phyloP scores from a whole-genome alignment of 2,329 filamentous ascomycete genomes.

The Fusarium nurragi region DNA sequence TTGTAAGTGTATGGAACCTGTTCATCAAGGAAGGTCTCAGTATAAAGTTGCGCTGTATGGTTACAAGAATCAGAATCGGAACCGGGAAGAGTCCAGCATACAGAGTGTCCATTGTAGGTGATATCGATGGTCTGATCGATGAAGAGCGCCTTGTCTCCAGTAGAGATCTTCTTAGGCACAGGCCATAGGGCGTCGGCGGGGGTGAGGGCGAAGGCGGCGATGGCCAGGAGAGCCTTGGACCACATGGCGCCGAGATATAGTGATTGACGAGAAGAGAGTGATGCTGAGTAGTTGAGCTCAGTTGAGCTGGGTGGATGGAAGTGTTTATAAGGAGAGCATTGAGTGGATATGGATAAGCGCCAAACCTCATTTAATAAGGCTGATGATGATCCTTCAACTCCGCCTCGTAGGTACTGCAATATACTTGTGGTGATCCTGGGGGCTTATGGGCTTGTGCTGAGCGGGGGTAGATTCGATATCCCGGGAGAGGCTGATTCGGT shows the following conservation, averaged over 20 bases:
- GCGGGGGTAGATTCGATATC: background rate
- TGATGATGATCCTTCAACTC: constrained; percentile 28
- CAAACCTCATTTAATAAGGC: constrained; percentile 39
- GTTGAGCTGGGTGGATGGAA: background rate
- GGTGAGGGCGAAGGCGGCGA: constrained; percentile 53
- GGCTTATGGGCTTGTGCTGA: background rate
- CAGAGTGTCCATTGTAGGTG: constrained; percentile 67
- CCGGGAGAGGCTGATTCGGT: constrained; percentile 13
- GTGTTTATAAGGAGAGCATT: constrained; percentile 5
- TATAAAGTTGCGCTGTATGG: constrained; percentile 25
- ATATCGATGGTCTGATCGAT: constrained; percentile 62
- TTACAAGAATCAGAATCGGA: constrained; percentile 38
- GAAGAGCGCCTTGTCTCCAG: constrained; percentile 63
- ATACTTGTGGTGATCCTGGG: constrained; percentile 12
- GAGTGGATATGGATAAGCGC: constrained; percentile 25
- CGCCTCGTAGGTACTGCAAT: constrained; percentile 10
- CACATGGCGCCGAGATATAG: constrained; percentile 39
- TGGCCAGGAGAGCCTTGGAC: constrained; percentile 48
- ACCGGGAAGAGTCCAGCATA: constrained; percentile 57
- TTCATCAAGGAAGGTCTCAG: constrained; percentile 49
- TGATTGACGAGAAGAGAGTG: background rate
- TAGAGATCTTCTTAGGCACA: constrained; percentile 60
- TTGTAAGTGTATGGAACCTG: constrained; percentile 61
- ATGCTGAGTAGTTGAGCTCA: background rate
- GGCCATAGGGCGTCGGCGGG: constrained; percentile 67